Percentiles rank a stretch among this genome's conserved stretches.
These are phyloP conservation scores for Hyphopichia burtonii DNA, from an alignment of 1,139 yeast species.

Conservation along the genomic window DNA sequence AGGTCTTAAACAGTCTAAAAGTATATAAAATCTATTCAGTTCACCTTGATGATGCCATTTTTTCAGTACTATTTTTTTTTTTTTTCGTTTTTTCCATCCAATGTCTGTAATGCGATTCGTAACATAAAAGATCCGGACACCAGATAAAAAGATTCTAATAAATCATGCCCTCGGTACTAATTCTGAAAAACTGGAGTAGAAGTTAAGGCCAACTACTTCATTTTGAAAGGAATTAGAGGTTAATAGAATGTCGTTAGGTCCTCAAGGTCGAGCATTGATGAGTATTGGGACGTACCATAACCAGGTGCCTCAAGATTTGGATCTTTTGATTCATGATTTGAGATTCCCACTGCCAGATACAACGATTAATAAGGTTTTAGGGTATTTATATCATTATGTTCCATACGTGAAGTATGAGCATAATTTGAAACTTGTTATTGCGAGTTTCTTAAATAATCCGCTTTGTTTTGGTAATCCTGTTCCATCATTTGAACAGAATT, in stretches of 20 bases:
- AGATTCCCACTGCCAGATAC: constrained; percentile 35
- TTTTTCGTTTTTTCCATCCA: too few species aligned
- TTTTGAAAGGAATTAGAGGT: too few species aligned
- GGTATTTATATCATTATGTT: constrained; percentile 57
- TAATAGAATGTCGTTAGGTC: constrained; percentile 8
- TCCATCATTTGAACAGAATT: constrained; percentile 32
- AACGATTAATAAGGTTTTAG: constrained; percentile 39
- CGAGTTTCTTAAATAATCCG: constrained; percentile 50
- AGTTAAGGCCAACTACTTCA: background rate
- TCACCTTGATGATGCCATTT: too few species aligned
- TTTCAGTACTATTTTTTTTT: too few species aligned
- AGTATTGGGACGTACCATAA: constrained; percentile 1
- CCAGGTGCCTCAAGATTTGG: constrained; percentile 44
- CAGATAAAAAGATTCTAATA: too few species aligned
- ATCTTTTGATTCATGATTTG: constrained; percentile 46
- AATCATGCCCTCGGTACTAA: too few species aligned
- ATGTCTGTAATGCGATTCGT: too few species aligned
- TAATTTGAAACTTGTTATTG: constrained; percentile 52
- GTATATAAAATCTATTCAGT: too few species aligned
- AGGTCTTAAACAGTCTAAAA: too few species aligned
- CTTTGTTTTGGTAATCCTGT: constrained; percentile 43
- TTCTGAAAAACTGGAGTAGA: background rate
- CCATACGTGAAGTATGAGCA: constrained; percentile 60
- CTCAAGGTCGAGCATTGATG: constrained; percentile 20
- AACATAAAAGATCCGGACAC: too few species aligned